Base-by-base conservation (phyloP, 164 flowering plant genomes). In the Macadamia integrifolia region DNA sequence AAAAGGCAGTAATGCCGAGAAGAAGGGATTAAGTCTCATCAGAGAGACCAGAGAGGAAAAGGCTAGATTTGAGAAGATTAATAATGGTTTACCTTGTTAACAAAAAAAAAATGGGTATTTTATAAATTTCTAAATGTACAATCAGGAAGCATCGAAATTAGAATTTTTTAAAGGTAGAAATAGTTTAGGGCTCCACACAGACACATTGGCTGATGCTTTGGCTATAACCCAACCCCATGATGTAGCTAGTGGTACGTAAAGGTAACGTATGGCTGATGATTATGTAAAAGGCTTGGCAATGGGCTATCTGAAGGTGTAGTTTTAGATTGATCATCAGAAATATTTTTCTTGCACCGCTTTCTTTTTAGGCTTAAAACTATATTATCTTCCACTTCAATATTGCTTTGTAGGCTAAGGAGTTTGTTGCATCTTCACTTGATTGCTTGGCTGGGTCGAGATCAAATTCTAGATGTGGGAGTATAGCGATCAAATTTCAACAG, bases 171-270 rank as follows among this genome's bases (percentile, higher is more conserved):
- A 23, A 23, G 23, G 23, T 23, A 23, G 23, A 23, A 23, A 23
- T 23, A 68, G 61, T 35, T 75, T 81, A 52, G 86, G 89, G 30
- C 87, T 90, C 49, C 88, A 82, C 32, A 88, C 92, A 31, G 91
- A 86, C 69, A 65, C 79, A 63, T 75, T 92, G 64, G 99, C 84
- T 7, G 91, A 94, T 82, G 98, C 99, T 63, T 80, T 94, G 74
- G 99, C 93, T 61, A 83, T 94, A 72, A 92, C 92, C 69, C 99
- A 94, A 75, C 99, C 92, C 80, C 99, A 94, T 76, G 99, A 94
- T 88, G 99, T 89, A 61, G 97, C 23, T 23, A 23, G 23, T 23
- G 23, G 23, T 23, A 23, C 23, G 23, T 23, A 23, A 23, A 23
- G 23, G 23, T 23, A 23, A 23, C 23, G 23, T 23, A 23, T 23